Evolutionary conservation across 805 yeast species (phyloP).

Genomic region (Wickerhamiella nectarea): DNA sequence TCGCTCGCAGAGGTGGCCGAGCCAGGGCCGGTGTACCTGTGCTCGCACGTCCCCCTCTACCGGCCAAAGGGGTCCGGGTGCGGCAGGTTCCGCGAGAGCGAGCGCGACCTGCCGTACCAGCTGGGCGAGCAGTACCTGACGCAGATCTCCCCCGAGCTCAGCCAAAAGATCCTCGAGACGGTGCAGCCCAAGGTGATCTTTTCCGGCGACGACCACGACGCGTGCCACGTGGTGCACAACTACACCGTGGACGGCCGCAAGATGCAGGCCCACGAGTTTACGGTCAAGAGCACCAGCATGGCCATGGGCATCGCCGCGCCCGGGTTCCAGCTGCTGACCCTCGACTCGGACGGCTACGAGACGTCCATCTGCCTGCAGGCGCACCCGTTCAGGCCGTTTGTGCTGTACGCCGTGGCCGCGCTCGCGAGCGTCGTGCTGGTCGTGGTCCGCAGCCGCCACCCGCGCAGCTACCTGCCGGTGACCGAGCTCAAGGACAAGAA

Average conservation of each 20-base stretch:
- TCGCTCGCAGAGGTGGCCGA: constrained; percentile 16
- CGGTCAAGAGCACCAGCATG: constrained; percentile 84
- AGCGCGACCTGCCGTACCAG: constrained; percentile 48
- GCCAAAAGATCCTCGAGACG: constrained; percentile 42
- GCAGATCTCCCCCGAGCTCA: constrained; percentile 49
- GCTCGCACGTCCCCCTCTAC: constrained; percentile 81
- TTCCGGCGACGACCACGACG: constrained; percentile 96
- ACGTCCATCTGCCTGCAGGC: constrained; percentile 25
- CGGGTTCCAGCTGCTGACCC: constrained; percentile 69
- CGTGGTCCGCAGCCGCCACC: neutral
- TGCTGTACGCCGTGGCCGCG: constrained; percentile 17
- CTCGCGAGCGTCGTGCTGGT: constrained; percentile 3
- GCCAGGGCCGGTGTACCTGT: constrained; percentile 29
- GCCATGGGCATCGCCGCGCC: constrained; percentile 82
- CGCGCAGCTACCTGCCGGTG: neutral
- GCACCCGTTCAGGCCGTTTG: constrained; percentile 23
- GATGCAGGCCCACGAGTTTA: constrained; percentile 49
- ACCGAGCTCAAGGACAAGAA: constrained; percentile 6
- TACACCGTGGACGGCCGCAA: constrained; percentile 17
- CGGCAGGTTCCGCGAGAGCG: constrained; percentile 65
- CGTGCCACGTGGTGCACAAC: constrained; percentile 61
- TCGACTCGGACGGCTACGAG: constrained; percentile 24
- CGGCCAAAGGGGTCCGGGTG: constrained; percentile 51
- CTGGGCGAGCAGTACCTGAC: constrained; percentile 84
- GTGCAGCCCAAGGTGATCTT: constrained; percentile 58